Conservation (phyloP, 208 protist species). For the Acanthamoeba castellanii region DNA sequence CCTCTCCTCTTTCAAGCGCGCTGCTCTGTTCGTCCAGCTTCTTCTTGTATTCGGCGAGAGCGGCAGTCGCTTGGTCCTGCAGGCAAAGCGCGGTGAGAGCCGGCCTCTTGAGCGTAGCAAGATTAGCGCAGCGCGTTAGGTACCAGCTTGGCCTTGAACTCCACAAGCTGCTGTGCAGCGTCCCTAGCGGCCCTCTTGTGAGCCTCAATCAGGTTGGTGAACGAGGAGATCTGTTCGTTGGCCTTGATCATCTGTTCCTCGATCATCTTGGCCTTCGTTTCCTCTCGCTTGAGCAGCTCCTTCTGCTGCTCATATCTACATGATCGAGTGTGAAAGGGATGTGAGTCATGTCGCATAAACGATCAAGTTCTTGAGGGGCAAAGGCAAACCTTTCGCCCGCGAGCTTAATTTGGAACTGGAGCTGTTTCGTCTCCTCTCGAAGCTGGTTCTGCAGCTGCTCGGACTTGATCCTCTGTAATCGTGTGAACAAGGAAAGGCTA, state of each 20-base stretch:
- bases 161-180: conserved; percentile 18
- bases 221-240: conserved; percentile 55
- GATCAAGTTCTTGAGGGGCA: neutral
- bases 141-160: conserved; percentile 44
- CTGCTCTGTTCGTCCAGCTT: conserved; percentile 42
- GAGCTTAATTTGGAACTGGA: conserved; percentile 21
- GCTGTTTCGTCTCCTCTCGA: conserved; percentile 63
- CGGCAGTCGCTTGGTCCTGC: conserved; percentile 41
- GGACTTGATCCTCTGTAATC: conserved; percentile 42
- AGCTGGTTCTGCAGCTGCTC: conserved; percentile 62
- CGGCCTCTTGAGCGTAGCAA: neutral
- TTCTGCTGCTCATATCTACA: conserved; percentile 32
- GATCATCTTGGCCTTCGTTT: conserved; percentile 58
- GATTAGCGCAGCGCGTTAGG: neutral
- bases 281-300: conserved; percentile 42
- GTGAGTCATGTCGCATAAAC: neutral
- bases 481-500: neutral
- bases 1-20: conserved; percentile 19
- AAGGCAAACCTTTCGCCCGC: neutral
- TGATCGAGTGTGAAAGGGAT: neutral
- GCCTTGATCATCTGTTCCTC: conserved; percentile 55
- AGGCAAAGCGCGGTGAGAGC: neutral
- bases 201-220: neutral
- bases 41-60: conserved; percentile 30
- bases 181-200: conserved; percentile 25